Conservation (phyloP, 176 grass and related monocot species). For the Oryza brachyantha region DNA sequence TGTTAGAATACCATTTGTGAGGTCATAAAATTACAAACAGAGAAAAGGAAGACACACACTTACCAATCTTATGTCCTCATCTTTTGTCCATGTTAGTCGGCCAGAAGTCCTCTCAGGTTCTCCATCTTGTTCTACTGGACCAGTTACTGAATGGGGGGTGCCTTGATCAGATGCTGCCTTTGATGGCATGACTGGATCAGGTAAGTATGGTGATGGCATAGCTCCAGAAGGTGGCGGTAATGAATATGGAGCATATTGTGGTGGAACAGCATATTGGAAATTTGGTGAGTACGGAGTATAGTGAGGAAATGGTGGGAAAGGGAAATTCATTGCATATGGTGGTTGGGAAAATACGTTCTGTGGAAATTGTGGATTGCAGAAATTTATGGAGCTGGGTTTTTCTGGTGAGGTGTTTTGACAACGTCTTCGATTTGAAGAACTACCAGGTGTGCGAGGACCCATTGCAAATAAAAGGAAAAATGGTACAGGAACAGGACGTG, state of each 20-base stretch:
- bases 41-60: background rate
- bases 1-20: background rate
- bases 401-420: background rate
- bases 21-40: background rate
- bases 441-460: background rate
- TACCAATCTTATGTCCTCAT: slow-evolving; percentile 37
- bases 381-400: slow-evolving; percentile 10
- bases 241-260: slow-evolving; percentile 41
- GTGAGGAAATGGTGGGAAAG: slow-evolving; percentile 26
- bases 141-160: slow-evolving; percentile 19
- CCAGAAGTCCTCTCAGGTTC: slow-evolving; percentile 22
- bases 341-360: slow-evolving; percentile 35
- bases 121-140: slow-evolving; percentile 26
- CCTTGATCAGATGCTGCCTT: slow-evolving; percentile 7
- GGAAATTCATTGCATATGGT: slow-evolving; percentile 28
- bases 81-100: slow-evolving; percentile 28
- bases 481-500: background rate
- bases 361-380: slow-evolving; percentile 15
- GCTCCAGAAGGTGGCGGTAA: background rate
- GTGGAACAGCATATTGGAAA: slow-evolving; percentile 40
- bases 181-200: slow-evolving; percentile 10
- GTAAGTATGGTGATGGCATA: background rate
- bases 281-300: slow-evolving; percentile 25
- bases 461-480: slow-evolving; percentile 3
- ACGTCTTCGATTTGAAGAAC: background rate